A percentile compares a stretch with the other conserved stretches of the same genome.
phyloP scores from a whole-genome alignment of 345 rosid genomes.

The Capsella bursapastoris region DNA sequence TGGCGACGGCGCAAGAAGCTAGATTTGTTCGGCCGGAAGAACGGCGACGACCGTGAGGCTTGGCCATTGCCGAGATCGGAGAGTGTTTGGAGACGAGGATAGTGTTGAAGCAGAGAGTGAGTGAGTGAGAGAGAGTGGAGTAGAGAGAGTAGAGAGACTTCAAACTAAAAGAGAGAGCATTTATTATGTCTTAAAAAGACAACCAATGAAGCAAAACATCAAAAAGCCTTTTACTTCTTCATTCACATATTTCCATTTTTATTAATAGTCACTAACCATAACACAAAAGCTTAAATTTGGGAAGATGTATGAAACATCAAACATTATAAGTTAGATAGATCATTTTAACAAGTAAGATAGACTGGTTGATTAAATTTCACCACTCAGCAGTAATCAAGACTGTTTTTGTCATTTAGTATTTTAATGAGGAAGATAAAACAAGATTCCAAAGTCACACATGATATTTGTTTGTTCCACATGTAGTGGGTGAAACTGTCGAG shows the following conservation, averaged over 20 bases:
- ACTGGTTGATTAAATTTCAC: background rate
- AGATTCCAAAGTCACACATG: conserved; percentile 30
- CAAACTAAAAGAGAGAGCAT: conserved; percentile 1
- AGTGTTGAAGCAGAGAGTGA: conserved; percentile 10
- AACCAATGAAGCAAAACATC: background rate
- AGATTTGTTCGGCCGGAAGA: conserved; percentile 74
- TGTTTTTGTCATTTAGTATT: background rate
- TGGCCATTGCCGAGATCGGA: conserved; percentile 38
- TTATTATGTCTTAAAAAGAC: background rate
- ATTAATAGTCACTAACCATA: background rate
- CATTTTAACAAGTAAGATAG: background rate
- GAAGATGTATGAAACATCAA: background rate
- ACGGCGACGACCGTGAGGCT: conserved; percentile 42
- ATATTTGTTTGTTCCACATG: conserved; percentile 22
- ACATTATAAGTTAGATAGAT: background rate
- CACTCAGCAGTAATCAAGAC: conserved; percentile 17
- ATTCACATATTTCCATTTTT: background rate
- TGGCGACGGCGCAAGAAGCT: conserved; percentile 92
- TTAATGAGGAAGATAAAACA: background rate
- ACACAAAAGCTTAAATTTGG: background rate
- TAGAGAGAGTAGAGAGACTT: background rate
- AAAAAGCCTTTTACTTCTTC: background rate
- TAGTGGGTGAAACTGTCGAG: conserved; percentile 19
- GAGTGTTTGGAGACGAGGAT: conserved; percentile 33
- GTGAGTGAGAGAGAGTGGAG: background rate